Conservation (phyloP, 768 basidiomycete species). For the Agaricus subrufescens region DNA sequence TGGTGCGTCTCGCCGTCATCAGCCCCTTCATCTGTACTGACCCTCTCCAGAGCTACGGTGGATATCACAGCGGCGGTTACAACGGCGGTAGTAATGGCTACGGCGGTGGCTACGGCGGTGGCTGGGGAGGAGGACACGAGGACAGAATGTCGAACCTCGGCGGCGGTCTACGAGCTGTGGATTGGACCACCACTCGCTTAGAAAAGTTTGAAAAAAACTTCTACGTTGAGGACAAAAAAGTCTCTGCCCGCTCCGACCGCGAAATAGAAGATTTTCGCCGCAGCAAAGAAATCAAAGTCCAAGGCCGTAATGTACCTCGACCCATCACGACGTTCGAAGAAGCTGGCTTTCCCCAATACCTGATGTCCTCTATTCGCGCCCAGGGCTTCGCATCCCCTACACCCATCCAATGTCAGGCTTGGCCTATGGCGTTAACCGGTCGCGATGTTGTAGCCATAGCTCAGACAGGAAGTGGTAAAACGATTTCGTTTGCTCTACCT, state of each 20-base stretch:
- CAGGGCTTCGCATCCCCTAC: conserved; percentile 92
- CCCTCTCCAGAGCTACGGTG: conserved; percentile 2
- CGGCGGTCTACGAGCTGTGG: conserved; percentile 73
- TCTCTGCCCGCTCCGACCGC: conserved; percentile 68
- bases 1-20: conserved; percentile 15
- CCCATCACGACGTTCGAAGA: conserved; percentile 93
- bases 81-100: conserved; percentile 41
- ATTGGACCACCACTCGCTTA: conserved; percentile 75
- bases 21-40: background rate
- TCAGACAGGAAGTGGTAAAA: conserved; percentile 98
- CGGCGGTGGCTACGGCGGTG: conserved; percentile 40
- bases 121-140: conserved; percentile 49
- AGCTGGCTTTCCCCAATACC: conserved; percentile 93
- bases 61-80: conserved; percentile 26
- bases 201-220: conserved; percentile 98
- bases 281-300: conserved; percentile 87
- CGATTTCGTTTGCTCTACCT: conserved; percentile 95
- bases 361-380: conserved; percentile 88
- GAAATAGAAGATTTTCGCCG: conserved; percentile 88
- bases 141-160: conserved; percentile 84
- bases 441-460: conserved; percentile 95
- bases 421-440: conserved; percentile 97
- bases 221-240: conserved; percentile 86
- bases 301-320: conserved; percentile 83
- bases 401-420: conserved; percentile 97